Evolutionary conservation across 176 grass and related monocot genomes (phyloP).

Genomic region (Cocos nucifera): DNA sequence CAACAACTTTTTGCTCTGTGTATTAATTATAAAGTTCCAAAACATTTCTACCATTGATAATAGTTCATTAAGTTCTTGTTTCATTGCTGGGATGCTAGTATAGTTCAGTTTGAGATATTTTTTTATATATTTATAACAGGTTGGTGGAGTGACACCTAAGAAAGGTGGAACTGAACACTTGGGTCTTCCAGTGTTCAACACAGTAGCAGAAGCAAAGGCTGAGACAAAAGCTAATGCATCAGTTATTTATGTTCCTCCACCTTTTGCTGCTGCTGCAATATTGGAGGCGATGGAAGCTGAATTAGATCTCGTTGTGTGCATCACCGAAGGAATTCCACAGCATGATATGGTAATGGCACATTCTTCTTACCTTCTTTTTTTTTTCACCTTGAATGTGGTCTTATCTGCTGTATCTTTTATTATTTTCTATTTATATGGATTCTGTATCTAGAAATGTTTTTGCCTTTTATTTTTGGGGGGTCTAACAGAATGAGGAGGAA

Average conservation of each 20-base stretch:
- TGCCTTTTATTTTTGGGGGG: too few species aligned
- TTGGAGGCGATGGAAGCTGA: constrained; percentile 95
- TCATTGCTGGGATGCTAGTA: not conserved
- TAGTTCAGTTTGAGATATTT: constrained; percentile 2
- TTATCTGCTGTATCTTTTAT: too few species aligned
- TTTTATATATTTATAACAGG: constrained; percentile 28
- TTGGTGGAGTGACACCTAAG: constrained; percentile 94
- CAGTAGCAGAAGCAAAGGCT: constrained; percentile 88
- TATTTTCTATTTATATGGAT: too few species aligned
- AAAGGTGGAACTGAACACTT: constrained; percentile 99
- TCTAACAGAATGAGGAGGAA: too few species aligned
- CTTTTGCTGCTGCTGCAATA: constrained; percentile 95
- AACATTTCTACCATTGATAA: too few species aligned
- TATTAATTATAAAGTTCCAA: too few species aligned
- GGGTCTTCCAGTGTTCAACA: constrained; percentile 84
- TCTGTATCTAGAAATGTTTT: too few species aligned
- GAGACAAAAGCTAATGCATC: constrained; percentile 98
- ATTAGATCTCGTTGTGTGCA: constrained; percentile 89
- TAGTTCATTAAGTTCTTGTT: too few species aligned
- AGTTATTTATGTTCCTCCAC: constrained; percentile 95
- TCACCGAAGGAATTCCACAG: constrained; percentile 98
- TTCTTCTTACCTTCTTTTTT: not conserved
- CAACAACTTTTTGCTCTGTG: too few species aligned
- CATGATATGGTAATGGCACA: constrained; percentile 76
- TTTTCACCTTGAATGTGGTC: too few species aligned